Percentiles rank a stretch among this genome's conserved stretches.
Evolutionary conservation across 306 rosid species (phyloP).

Genomic region (Heteromeles arbutifolia): DNA sequence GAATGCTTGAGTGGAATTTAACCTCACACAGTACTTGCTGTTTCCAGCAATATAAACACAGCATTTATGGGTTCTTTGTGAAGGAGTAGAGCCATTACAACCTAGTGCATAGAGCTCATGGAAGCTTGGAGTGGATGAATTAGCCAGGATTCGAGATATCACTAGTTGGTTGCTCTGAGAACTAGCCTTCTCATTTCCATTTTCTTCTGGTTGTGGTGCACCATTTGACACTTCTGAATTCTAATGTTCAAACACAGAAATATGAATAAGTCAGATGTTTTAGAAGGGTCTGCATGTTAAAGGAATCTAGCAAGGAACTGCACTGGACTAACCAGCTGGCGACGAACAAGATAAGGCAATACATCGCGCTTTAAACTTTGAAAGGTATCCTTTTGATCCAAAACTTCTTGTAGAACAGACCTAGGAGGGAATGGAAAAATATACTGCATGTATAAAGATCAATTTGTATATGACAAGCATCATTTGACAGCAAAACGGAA

Average conservation of each 20-base stretch:
- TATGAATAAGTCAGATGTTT: conserved; percentile 24
- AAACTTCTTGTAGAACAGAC: conserved; percentile 78
- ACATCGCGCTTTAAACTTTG: conserved; percentile 83
- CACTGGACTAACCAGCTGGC: conserved; percentile 80
- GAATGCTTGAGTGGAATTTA: conserved; percentile 87
- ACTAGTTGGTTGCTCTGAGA: conserved; percentile 56
- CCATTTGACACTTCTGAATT: conserved; percentile 68
- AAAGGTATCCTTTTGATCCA: conserved; percentile 60
- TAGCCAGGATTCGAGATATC: conserved; percentile 60
- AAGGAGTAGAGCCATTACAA: conserved; percentile 40
- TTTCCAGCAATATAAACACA: conserved; percentile 82
- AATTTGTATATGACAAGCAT: conserved; percentile 1
- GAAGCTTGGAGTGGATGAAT: conserved; percentile 75
- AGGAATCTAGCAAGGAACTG: conserved; percentile 22
- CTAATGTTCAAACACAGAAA: conserved; percentile 46
- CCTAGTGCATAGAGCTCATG: conserved; percentile 45
- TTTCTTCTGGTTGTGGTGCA: conserved; percentile 62
- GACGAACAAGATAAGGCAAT: conserved; percentile 89
- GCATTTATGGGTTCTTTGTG: conserved; percentile 71
- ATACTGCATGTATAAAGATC: conserved; percentile 3
- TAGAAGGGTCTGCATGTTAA: conserved; percentile 3
- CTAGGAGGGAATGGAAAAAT: conserved; percentile 36
- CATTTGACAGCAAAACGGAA: conserved; percentile 5
- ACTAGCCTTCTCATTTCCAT: conserved; percentile 55
- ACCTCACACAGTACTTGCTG: conserved; percentile 73